phyloP scores from a whole-genome alignment of 1,284 basidiomycete genomes.

The Salmacisia buchloeana region DNA sequence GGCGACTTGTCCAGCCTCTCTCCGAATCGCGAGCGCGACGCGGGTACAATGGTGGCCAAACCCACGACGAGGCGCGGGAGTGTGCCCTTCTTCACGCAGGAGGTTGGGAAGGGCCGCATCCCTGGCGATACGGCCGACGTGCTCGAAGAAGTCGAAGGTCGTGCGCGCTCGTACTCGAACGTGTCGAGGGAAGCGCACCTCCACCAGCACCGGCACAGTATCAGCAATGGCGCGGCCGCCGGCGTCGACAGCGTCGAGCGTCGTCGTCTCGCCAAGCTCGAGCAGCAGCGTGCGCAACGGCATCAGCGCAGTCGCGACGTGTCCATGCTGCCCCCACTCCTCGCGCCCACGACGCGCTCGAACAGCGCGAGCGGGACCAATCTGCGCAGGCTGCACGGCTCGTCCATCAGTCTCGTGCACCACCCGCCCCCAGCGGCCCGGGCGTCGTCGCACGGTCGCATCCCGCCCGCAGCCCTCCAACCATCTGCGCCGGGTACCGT shows the following conservation, averaged over 20 bases:
- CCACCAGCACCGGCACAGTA: constrained; percentile 17
- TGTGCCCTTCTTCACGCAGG: constrained; percentile 35
- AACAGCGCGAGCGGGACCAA: constrained; percentile 27
- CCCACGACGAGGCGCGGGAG: constrained; percentile 34
- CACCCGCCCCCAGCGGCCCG: neutral
- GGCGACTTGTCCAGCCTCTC: neutral
- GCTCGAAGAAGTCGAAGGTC: neutral
- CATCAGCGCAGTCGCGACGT: constrained; percentile 37
- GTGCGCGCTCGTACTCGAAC: neutral
- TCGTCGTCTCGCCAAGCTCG: constrained; percentile 4
- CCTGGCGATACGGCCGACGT: constrained; percentile 25
- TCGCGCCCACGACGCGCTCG: constrained; percentile 28
- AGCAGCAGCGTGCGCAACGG: constrained; percentile 9
- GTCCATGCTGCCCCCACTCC: constrained; percentile 33
- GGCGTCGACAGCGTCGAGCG: constrained; percentile 18
- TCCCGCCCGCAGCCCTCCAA: neutral
- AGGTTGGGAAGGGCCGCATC: constrained; percentile 37
- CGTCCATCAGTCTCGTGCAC: neutral
- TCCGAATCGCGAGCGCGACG: neutral
- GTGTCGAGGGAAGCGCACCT: neutral
- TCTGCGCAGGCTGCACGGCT: constrained; percentile 14
- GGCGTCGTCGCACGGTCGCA: neutral
- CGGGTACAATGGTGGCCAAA: constrained; percentile 25
- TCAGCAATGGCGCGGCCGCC: constrained; percentile 19
- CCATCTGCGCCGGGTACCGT: neutral